phyloP scores from a whole-genome alignment of 1,284 basidiomycete species.

The Pseudomicrostroma phylloplanum region DNA sequence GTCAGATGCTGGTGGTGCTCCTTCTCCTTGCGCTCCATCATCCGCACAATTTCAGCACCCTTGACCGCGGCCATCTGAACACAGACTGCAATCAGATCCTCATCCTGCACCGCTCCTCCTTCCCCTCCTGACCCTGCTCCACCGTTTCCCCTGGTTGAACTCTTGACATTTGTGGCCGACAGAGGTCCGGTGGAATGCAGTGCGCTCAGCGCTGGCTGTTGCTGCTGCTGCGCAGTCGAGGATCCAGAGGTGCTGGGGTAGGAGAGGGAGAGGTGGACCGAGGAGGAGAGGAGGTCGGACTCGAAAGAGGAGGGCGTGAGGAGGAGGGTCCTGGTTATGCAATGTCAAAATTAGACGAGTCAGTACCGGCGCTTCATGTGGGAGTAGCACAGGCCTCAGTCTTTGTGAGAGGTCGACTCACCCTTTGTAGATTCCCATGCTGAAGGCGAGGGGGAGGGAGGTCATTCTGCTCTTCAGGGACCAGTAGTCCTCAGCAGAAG shows the following conservation, averaged over 20 bases:
- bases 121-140: background rate
- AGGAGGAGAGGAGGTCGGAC: slow-evolving; percentile 2
- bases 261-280: background rate
- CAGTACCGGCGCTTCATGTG: too few relatives aligned
- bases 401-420: too few relatives aligned
- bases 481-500: background rate
- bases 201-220: background rate
- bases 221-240: background rate
- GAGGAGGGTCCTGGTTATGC: background rate
- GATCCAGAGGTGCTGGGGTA: background rate
- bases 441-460: background rate
- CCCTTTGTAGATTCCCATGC: background rate
- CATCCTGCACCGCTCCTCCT: background rate
- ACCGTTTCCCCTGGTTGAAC: background rate
- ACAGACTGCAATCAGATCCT: background rate
- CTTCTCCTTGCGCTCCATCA: too few relatives aligned
- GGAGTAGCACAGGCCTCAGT: too few relatives aligned
- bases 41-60: too few relatives aligned
- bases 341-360: too few relatives aligned
- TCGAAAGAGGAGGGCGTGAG: background rate
- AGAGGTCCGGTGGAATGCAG: slow-evolving; percentile 1
- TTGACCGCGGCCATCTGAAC: background rate
- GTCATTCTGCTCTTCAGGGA: background rate
- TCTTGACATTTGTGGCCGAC: background rate
- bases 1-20: too few relatives aligned